phyloP scores from a whole-genome alignment of 2,329 filamentous ascomycete genomes.

The Amylocarpus encephaloides region DNA sequence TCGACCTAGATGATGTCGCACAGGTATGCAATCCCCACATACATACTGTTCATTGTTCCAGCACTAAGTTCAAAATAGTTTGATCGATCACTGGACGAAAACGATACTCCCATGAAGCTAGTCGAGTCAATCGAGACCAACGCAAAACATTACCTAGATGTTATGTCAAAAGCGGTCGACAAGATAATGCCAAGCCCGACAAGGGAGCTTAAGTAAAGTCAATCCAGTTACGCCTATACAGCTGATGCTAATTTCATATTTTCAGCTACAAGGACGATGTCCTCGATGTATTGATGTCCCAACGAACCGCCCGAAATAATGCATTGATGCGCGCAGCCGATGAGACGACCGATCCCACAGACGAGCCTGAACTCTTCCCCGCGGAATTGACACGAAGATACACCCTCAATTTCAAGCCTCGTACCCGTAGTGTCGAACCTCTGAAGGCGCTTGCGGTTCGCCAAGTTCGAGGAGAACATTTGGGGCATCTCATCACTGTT shows the following conservation, averaged over 20 bases:
- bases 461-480: slow-evolving; percentile 84
- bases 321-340: slow-evolving; percentile 63
- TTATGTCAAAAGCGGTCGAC: slow-evolving; percentile 84
- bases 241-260: slow-evolving; percentile 17
- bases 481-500: slow-evolving; percentile 89
- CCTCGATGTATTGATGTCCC: slow-evolving; percentile 91
- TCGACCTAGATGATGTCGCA: slow-evolving; percentile 85
- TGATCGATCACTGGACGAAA: slow-evolving; percentile 64
- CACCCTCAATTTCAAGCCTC: slow-evolving; percentile 91
- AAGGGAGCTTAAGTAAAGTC: slow-evolving; percentile 65
- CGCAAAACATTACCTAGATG: slow-evolving; percentile 90
- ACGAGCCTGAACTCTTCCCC: slow-evolving; percentile 75
- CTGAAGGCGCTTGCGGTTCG: slow-evolving; percentile 75
- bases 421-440: slow-evolving; percentile 62
- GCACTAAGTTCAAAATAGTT: slow-evolving; percentile 41
- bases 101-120: slow-evolving; percentile 50
- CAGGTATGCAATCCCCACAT: slow-evolving; percentile 53
- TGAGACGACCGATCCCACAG: slow-evolving; percentile 54
- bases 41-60: not conserved
- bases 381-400: slow-evolving; percentile 89
- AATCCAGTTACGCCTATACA: slow-evolving; percentile 5
- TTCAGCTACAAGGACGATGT: slow-evolving; percentile 94
- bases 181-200: slow-evolving; percentile 74
- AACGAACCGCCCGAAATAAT: slow-evolving; percentile 80
- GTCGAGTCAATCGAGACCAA: slow-evolving; percentile 84